Base-by-base conservation (phyloP, 1,284 basidiomycete genomes). In the Moniliella sp. region DNA sequence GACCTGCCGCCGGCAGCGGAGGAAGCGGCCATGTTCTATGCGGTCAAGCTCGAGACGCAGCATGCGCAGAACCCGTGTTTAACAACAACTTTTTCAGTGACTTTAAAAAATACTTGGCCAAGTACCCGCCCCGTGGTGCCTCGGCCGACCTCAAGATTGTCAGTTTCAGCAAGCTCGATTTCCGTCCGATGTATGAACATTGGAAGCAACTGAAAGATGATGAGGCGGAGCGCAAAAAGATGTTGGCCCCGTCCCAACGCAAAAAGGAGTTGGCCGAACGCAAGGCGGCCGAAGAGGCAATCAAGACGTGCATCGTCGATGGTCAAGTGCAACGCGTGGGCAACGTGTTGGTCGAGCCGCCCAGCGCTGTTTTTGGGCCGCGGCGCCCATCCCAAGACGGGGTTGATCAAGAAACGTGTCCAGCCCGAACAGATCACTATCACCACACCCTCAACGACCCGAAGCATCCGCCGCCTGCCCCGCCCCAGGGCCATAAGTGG, bases 291-390 rank as follows among this genome's bases (percentile, higher is more conserved):
- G 91, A 97, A 62, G 73, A 71, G 30, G 77, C 77, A 40, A 94
- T 83, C 62, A 75, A 73, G 27, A 70, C 70, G 21, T 94, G 88
- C 61, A 51, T 76, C 10, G 73, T 99, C 27, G 84, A 99, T 53
- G 88, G 86, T 14, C 74, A 84, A 33, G 86, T 84, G 63, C 91
- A 99, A 66, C 93, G 91, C 62, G 74, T 93, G 32, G 91, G 91
- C 35, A 97, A 97, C 66, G 94, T 97, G 68, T 74, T 84, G 45
- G 76, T 94, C 31, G 91, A 99, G 69, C 91, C 91, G 56, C 91
- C 91, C 12, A 83, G 84, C 26, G 21, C 67, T 97, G 27, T 99
- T 97, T 66, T 70, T 88, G 62, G 91, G 91, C 38, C 84, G 91
- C 45, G 91, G 91, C 37, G 83, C 93, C 50, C 91, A 99, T 63